Conservation (phyloP, 2,329 filamentous ascomycete genomes). For the Penicillium sp. region DNA sequence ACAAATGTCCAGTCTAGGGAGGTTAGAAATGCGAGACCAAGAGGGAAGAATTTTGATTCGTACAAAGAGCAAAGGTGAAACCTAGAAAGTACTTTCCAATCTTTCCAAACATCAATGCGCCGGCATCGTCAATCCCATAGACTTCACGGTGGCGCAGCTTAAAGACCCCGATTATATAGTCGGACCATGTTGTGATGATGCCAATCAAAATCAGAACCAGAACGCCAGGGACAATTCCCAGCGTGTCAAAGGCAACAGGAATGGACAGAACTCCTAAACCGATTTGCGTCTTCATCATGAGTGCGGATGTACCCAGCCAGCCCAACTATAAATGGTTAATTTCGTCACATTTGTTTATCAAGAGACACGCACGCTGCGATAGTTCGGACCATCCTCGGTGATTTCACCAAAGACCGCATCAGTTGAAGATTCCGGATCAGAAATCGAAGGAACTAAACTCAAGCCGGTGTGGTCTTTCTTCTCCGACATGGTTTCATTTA, state of each 20-base stretch:
- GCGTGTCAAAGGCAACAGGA: conserved; percentile 41
- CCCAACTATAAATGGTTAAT: conserved; percentile 29
- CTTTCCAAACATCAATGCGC: conserved; percentile 24
- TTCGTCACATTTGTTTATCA: background rate
- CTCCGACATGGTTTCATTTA: background rate
- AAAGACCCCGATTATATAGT: conserved; percentile 46
- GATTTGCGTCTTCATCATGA: conserved; percentile 46
- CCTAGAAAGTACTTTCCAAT: conserved; percentile 11
- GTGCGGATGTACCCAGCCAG: conserved; percentile 41
- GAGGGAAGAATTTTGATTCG: conserved; percentile 1
- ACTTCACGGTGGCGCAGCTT: conserved; percentile 51
- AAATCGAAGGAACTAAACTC: background rate
- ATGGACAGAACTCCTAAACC: conserved; percentile 49
- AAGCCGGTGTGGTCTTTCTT: background rate
- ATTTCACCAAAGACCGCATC: conserved; percentile 20
- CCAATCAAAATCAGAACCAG: conserved; percentile 41
- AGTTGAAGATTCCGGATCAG: background rate
- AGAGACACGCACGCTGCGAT: conserved; percentile 13
- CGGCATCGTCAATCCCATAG: conserved; percentile 54
- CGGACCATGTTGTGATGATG: conserved; percentile 46
- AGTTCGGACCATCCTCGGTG: conserved; percentile 16
- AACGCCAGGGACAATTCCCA: conserved; percentile 48
- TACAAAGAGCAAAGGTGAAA: conserved; percentile 14
- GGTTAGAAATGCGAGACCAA: background rate
- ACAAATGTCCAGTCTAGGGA: conserved; percentile 14